These are phyloP conservation scores for Eragrostis tef DNA, from an alignment of 202 grass and related monocot species.

Conservation along the genomic window DNA sequence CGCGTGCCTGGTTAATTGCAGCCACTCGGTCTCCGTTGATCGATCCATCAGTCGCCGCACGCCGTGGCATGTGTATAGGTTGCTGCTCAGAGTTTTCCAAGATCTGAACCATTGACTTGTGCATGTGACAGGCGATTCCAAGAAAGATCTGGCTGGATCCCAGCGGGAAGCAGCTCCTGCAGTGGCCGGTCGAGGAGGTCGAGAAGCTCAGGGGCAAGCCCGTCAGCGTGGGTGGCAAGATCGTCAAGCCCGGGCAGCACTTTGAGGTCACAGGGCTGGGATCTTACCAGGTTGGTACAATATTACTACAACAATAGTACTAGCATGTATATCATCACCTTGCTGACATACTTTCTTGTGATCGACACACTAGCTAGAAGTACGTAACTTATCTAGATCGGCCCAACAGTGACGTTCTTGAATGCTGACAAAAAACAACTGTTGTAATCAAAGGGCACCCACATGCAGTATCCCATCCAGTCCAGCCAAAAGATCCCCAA, in stretches of 20 bases:
- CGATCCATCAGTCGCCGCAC: neutral
- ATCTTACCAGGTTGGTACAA: neutral
- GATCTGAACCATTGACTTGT: neutral
- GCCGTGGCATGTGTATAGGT: neutral
- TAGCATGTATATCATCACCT: no score
- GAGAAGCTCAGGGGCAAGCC: conserved; percentile 43
- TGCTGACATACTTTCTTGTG: no score
- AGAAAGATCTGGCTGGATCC: conserved; percentile 53
- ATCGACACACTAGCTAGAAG: neutral
- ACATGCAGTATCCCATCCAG: neutral
- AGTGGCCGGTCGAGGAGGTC: conserved; percentile 65
- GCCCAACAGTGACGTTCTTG: neutral
- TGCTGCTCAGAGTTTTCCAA: neutral
- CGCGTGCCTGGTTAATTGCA: no score
- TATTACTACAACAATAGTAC: no score
- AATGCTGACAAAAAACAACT: neutral
- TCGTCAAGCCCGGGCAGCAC: conserved; percentile 19
- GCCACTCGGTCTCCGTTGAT: no score
- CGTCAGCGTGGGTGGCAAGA: conserved; percentile 19
- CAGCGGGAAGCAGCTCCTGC: conserved; percentile 46
- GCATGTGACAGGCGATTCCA: conserved; percentile 49
- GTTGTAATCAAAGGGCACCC: neutral
- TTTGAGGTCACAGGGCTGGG: conserved; percentile 42
- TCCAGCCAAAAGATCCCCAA: conserved; percentile 26
- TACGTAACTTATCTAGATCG: neutral